A percentile compares a stretch with the other conserved stretches of the same genome.
Conservation (phyloP, 1,139 yeast species). For the Lizanozyma gosingica region DNA sequence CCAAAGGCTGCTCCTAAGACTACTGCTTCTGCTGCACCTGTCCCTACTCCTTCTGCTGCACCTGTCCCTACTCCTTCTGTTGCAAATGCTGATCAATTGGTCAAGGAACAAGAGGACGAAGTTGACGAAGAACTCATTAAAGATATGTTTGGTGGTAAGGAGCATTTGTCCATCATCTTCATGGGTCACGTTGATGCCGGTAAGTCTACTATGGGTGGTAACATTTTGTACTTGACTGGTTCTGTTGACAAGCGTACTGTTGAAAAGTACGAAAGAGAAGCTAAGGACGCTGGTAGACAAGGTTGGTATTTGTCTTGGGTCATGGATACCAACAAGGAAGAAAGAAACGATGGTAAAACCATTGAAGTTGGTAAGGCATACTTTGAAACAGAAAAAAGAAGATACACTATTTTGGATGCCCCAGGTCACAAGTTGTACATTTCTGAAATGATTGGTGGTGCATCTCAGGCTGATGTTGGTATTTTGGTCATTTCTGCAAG, state of each 20-base stretch:
- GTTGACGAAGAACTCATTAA: slow-evolving; percentile 82
- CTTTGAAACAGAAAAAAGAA: slow-evolving; percentile 94
- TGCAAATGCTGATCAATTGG: slow-evolving; percentile 39
- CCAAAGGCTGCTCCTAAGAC: slow-evolving; percentile 11
- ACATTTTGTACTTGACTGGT: slow-evolving; percentile 83
- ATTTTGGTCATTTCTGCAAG: slow-evolving; percentile 94
- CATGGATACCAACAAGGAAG: slow-evolving; percentile 98
- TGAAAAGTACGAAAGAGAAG: slow-evolving; percentile 96
- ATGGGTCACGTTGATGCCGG: slow-evolving; percentile 99
- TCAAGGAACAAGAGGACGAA: slow-evolving; percentile 73
- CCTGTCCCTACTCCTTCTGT: slow-evolving; percentile 10
- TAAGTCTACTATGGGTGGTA: slow-evolving; percentile 99
- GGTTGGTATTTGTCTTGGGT: slow-evolving; percentile 99
- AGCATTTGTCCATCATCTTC: slow-evolving; percentile 90
- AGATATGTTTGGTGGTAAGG: slow-evolving; percentile 95
- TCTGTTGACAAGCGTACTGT: slow-evolving; percentile 99
- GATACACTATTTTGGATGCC: slow-evolving; percentile 96
- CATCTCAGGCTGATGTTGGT: slow-evolving; percentile 98
- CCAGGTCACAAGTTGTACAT: slow-evolving; percentile 99
- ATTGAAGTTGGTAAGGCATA: slow-evolving; percentile 97
- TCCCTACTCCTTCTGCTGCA: slow-evolving; percentile 11
- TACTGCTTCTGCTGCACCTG: slow-evolving; percentile 13
- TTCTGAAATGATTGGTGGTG: slow-evolving; percentile 99
- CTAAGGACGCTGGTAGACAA: slow-evolving; percentile 98
- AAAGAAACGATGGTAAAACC: slow-evolving; percentile 97